These are phyloP conservation scores for Scutellaria galericulata DNA, from an alignment of 257 asterid genomes.

Conservation along the genomic window DNA sequence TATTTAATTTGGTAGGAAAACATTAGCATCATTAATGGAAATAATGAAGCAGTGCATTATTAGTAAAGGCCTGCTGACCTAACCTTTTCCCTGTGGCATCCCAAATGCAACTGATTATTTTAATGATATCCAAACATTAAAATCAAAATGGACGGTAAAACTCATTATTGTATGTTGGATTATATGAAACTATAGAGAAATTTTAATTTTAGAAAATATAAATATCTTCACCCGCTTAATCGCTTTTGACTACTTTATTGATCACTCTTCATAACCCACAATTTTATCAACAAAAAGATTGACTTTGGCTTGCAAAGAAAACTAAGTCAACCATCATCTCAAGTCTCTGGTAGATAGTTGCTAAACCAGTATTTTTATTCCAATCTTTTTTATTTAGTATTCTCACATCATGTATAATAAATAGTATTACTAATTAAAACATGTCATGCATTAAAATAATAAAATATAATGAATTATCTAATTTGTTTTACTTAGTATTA, in stretches of 20 bases:
- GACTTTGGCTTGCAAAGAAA: not conserved
- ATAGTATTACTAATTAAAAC: no score
- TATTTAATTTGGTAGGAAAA: conserved; percentile 15
- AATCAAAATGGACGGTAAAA: conserved; percentile 34
- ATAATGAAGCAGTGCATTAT: not conserved
- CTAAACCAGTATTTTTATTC: no score
- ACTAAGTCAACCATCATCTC: conserved; percentile 20
- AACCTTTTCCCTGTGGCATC: not conserved
- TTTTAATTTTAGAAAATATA: not conserved
- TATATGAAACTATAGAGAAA: not conserved
- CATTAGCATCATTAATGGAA: conserved; percentile 20
- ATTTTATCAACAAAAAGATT: not conserved
- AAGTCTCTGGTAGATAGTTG: not conserved
- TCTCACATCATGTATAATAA: no score
- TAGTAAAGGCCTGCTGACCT: not conserved
- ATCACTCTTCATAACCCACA: not conserved
- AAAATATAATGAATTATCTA: no score
- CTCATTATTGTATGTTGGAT: conserved; percentile 34
- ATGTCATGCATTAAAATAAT: no score
- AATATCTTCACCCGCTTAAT: conserved; percentile 37
- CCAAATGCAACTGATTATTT: not conserved
- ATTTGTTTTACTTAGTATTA: no score
- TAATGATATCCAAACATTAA: not conserved
- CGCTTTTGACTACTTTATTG: not conserved
- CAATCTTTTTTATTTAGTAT: no score